Evolutionary conservation across 1,284 basidiomycete genomes (phyloP).

Genomic region (Sporisorium exsertum): DNA sequence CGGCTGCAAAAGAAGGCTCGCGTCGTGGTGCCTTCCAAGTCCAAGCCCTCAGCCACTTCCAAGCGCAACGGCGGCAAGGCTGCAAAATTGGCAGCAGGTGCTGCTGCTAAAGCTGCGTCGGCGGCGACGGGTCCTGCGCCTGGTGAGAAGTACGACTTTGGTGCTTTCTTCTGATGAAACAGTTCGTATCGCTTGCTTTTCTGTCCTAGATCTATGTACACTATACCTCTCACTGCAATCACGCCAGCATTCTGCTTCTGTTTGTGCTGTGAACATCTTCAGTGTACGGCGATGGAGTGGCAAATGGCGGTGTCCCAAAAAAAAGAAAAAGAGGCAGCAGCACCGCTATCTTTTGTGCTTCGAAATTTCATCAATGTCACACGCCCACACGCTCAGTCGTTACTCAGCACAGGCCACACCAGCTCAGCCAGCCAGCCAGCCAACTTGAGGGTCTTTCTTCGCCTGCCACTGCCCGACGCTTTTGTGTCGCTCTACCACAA

Average conservation of each 20-base stretch:
- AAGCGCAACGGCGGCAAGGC: constrained; percentile 25
- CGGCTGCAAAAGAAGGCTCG: constrained; percentile 45
- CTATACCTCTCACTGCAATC: constrained; percentile 32
- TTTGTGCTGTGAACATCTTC: too few relatives aligned
- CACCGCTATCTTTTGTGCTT: background rate
- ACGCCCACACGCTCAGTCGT: background rate
- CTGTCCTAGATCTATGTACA: constrained; percentile 35
- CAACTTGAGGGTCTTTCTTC: constrained; percentile 5
- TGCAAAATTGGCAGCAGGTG: constrained; percentile 20
- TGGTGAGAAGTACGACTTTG: constrained; percentile 62
- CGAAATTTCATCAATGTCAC: too few relatives aligned
- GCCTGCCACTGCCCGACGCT: background rate
- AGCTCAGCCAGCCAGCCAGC: background rate
- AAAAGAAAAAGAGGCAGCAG: background rate
- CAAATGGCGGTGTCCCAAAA: background rate
- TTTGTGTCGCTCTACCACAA: background rate
- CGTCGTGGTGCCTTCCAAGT: constrained; percentile 35
- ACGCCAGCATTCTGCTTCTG: background rate
- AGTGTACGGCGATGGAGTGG: background rate
- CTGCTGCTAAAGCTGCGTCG: constrained; percentile 35
- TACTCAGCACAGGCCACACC: constrained; percentile 4
- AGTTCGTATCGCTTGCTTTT: background rate
- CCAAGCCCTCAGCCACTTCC: constrained; percentile 30
- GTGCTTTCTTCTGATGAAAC: constrained; percentile 51
- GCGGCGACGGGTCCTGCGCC: constrained; percentile 52